phyloP scores from a whole-genome alignment of 495 filamentous ascomycete genomes.

The Lasiosphaeriaceae sp. region DNA sequence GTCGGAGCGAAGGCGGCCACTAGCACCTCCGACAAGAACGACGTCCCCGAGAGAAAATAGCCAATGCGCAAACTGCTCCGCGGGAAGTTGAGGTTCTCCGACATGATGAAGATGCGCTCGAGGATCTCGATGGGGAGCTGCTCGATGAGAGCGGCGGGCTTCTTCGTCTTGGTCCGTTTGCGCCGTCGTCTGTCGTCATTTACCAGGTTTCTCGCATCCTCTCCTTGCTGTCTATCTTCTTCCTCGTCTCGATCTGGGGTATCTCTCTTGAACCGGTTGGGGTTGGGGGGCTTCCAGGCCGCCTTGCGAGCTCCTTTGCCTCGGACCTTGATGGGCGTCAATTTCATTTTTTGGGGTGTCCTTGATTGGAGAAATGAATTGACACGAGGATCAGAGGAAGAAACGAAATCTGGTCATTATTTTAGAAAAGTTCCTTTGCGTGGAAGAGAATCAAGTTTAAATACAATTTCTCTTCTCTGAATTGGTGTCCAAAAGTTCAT shows the following conservation, averaged over 20 bases:
- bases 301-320: conserved; percentile 18
- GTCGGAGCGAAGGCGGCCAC: conserved; percentile 33
- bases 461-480: too few species aligned
- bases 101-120: conserved; percentile 37
- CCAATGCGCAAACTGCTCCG: conserved; percentile 34
- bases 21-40: conserved; percentile 25
- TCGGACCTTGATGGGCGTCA: conserved; percentile 24
- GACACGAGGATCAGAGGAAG: too few species aligned
- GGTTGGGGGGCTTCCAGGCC: conserved; percentile 17
- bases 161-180: conserved; percentile 14
- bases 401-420: too few species aligned
- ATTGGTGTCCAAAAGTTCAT: too few species aligned
- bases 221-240: background rate
- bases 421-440: too few species aligned
- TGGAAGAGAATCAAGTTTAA: too few species aligned
- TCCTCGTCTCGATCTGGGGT: background rate
- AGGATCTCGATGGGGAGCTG: conserved; percentile 38
- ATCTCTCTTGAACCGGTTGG: conserved; percentile 4
- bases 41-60: conserved; percentile 24
- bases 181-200: background rate
- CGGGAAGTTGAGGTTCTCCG: conserved; percentile 36
- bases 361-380: background rate
- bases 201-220: background rate
- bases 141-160: conserved; percentile 29
- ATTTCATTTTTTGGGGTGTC: conserved; percentile 5